Percentiles rank a stretch among this genome's conserved stretches.
Evolutionary conservation across 306 rosid species (phyloP).

Genomic region (Carpinus viminea): DNA sequence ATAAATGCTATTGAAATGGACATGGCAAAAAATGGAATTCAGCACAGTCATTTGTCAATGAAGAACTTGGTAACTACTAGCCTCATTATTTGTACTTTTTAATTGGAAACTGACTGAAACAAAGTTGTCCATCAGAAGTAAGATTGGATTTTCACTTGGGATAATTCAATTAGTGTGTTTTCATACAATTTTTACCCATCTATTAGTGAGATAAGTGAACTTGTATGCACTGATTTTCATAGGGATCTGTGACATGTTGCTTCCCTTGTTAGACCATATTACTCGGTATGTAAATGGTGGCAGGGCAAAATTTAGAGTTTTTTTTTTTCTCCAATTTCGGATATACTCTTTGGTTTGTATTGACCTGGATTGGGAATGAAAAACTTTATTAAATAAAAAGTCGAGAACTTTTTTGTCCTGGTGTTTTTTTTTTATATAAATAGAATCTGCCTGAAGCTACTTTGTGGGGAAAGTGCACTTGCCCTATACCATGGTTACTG

Average conservation of each 20-base stretch:
- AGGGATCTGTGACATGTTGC: background rate
- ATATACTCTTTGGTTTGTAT: background rate
- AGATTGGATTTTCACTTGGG: background rate
- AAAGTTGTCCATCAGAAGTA: background rate
- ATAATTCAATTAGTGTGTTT: background rate
- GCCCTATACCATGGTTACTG: background rate
- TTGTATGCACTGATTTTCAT: slow-evolving; percentile 1
- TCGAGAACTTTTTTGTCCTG: background rate
- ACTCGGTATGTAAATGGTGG: background rate
- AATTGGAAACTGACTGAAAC: slow-evolving; percentile 20
- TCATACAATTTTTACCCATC: background rate
- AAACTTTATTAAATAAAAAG: background rate
- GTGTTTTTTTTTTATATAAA: background rate
- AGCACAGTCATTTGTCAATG: slow-evolving; percentile 70
- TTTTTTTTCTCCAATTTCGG: background rate
- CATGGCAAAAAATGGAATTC: slow-evolving; percentile 66
- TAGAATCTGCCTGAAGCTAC: background rate
- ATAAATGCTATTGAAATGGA: slow-evolving; percentile 70
- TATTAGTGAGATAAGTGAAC: background rate
- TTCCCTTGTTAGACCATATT: background rate
- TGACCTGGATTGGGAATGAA: background rate
- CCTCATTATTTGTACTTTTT: slow-evolving; percentile 17
- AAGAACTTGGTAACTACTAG: slow-evolving; percentile 55
- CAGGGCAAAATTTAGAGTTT: background rate
- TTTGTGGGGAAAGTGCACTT: background rate